Evolutionary conservation across 257 asterid species (phyloP).

Genomic region (Solanum etuberosum): DNA sequence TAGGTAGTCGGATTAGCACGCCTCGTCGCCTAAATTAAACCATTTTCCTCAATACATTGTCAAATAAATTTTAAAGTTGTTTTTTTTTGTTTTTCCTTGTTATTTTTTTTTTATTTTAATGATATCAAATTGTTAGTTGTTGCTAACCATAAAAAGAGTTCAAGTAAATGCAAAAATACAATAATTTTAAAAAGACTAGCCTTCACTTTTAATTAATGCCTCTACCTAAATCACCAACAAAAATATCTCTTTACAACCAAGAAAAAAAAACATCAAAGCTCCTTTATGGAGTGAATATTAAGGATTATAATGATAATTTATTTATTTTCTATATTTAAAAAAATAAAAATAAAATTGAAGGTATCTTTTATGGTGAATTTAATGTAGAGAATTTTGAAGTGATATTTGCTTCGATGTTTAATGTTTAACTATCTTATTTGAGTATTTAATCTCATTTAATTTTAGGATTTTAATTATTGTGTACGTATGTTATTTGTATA

Average conservation of each 20-base stretch:
- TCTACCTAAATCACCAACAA: conserved; percentile 28
- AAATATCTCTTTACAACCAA: conserved; percentile 5
- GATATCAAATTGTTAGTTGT: not conserved
- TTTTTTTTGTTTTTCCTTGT: not conserved
- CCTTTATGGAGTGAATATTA: not conserved
- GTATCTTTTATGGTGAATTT: not conserved
- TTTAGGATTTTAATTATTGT: not conserved
- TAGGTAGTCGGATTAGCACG: not conserved
- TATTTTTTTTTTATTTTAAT: not conserved
- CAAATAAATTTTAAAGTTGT: not conserved
- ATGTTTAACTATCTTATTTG: not conserved
- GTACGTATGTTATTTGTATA: not conserved
- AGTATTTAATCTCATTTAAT: not conserved
- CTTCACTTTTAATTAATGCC: conserved; percentile 24
- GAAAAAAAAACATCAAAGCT: not conserved
- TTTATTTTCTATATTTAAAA: not conserved
- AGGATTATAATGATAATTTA: not conserved
- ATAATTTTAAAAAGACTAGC: conserved; percentile 36
- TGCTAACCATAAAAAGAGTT: not conserved
- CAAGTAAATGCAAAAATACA: conserved; percentile 18
- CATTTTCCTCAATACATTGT: not conserved
- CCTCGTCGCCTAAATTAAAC: not conserved
- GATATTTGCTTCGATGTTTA: not conserved
- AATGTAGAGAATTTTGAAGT: not conserved
- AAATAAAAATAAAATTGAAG: not conserved